Base-by-base conservation (phyloP, 305 asterid species). In the Fraxinus nigra region DNA sequence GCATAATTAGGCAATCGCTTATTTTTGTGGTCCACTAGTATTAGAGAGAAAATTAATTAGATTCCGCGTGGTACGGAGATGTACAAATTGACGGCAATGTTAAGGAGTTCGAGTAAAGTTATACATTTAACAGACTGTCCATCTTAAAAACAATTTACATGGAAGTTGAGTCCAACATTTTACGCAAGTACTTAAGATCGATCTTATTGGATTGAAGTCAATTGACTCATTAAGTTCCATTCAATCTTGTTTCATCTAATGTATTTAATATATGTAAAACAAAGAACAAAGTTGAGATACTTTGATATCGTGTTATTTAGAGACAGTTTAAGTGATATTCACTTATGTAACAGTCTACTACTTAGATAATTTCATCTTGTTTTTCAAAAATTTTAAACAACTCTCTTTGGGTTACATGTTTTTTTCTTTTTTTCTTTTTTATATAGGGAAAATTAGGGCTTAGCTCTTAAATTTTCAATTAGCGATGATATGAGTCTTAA, bases 1-100 rank as follows among this genome's bases (percentile, higher is more conserved):
- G 78, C 73, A 77, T 75, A 78, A 59, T 82, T 79, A 81, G 84
- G 72, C 81, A 78, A 40, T 33, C 38, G 77, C 85, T 75, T 20
- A 75, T 80, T 78, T 22, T 24, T 13, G 26, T 63, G 70, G 81
- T 79, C 87, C 87, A 84, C 84, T 84, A 26, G 1, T 26, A 32
- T 65, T 24, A 26, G 34, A 11, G 70, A 7, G 34, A 22, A 61
- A 22, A 13, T 67, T 28, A 28, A 28, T 9, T 67, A 11, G 74
- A 11, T 26, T 24, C 3, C 18, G 18, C 20, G 35, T 9, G 37
- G 35, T 65, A 11, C 37, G 37, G 3, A 67, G 35, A 28, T 28
- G 33, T 24, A 26, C 1, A 65, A 11, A 28, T 65, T 9, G 14
- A 61, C 18, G 34, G 18, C n/a, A 24, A 65, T 16, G 2, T 65